phyloP scores from a whole-genome alignment of 163 green algal species.

The Chlamydomonas reinhardtii region DNA sequence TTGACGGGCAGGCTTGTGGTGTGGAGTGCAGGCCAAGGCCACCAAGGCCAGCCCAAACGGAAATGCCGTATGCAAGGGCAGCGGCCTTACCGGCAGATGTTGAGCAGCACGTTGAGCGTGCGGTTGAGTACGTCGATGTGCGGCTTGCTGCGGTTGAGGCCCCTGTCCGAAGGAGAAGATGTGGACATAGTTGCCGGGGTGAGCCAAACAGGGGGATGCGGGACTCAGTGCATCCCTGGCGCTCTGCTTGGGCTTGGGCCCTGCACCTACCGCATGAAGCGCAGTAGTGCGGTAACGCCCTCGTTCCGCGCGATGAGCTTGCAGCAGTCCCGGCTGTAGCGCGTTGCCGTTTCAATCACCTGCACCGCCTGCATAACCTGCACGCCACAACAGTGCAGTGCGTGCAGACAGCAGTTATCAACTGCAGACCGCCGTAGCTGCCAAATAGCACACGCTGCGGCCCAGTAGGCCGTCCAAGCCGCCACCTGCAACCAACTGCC shows the following conservation, averaged over 20 bases:
- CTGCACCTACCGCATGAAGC: conserved; percentile 55
- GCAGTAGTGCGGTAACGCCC: conserved; percentile 60
- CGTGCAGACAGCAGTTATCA: no score
- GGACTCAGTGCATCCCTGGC: no score
- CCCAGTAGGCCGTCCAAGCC: no score
- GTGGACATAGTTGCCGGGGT: no score
- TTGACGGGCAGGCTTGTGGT: background rate
- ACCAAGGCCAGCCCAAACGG: no score
- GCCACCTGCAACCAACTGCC: no score
- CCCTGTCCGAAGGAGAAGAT: no score
- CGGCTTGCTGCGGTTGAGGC: conserved; percentile 66
- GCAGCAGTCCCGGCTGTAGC: conserved; percentile 68
- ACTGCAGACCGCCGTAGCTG: background rate
- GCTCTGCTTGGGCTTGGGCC: no score
- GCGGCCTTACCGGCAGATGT: conserved; percentile 53
- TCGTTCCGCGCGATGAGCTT: conserved; percentile 57
- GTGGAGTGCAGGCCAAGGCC: background rate
- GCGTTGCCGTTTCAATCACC: conserved; percentile 57
- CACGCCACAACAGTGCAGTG: no score
- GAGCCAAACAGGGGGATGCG: no score
- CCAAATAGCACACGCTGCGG: no score
- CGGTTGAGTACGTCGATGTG: conserved; percentile 59
- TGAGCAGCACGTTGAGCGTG: conserved; percentile 59
- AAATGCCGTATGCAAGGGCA: no score
- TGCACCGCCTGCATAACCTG: conserved; percentile 60